Conservation (phyloP, 23 red algal genomes). For the Rhodosorus marinus region DNA sequence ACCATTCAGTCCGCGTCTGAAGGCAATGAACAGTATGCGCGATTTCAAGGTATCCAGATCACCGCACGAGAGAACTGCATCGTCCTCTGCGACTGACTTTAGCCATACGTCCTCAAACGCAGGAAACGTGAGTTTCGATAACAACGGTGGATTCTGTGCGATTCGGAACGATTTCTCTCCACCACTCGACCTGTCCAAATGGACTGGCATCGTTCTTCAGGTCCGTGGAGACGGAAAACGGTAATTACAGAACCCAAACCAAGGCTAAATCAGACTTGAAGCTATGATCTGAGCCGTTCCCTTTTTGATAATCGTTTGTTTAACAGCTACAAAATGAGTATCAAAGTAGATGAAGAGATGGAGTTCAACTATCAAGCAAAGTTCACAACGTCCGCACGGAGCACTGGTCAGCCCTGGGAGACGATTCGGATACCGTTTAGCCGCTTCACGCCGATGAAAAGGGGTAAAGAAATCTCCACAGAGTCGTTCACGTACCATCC, state of each 20-base stretch:
- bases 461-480: constrained; percentile 1
- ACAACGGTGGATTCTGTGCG: constrained; percentile 8
- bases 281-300: too few relatives aligned
- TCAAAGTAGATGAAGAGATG: constrained; percentile 5
- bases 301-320: too few relatives aligned
- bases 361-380: constrained; percentile 19
- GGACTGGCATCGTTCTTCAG: constrained; percentile 12
- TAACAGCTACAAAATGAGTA: constrained; percentile 33
- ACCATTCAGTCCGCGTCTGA: background rate
- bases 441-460: constrained; percentile 15
- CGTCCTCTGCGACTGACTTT: too few relatives aligned
- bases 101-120: constrained; percentile 1
- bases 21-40: background rate
- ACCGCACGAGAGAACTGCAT: too few relatives aligned
- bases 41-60: too few relatives aligned
- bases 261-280: too few relatives aligned
- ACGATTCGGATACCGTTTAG: constrained; percentile 13
- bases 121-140: constrained; percentile 3
- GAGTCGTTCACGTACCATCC: too few relatives aligned
- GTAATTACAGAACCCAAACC: too few relatives aligned
- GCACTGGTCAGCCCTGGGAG: constrained; percentile 6
- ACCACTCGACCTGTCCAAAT: constrained; percentile 5
- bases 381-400: constrained; percentile 7
- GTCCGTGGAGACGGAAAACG: constrained; percentile 27
- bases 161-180: background rate